These are phyloP conservation scores for Barbarea vulgaris DNA, from an alignment of 345 rosid genomes.

Conservation along the genomic window DNA sequence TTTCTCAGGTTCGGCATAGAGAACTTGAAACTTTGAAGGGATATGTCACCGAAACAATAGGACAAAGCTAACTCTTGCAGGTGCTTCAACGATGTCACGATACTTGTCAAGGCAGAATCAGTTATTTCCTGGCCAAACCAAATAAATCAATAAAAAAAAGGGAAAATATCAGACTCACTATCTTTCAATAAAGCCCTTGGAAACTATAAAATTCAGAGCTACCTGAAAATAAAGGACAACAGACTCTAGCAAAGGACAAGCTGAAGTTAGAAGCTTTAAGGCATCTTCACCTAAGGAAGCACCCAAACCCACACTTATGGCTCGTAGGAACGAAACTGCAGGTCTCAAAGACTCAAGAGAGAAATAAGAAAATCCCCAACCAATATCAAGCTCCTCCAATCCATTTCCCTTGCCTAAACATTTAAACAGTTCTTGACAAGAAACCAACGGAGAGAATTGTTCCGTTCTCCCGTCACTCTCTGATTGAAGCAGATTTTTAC, in stretches of 20 bases:
- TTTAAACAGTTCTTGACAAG: constrained; percentile 41
- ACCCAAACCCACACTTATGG: constrained; percentile 70
- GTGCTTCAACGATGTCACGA: constrained; percentile 49
- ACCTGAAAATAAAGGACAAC: constrained; percentile 77
- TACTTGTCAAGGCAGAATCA: constrained; percentile 51
- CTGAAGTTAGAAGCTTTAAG: constrained; percentile 49
- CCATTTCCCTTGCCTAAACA: constrained; percentile 50
- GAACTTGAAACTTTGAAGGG: constrained; percentile 54
- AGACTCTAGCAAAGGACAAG: constrained; percentile 69
- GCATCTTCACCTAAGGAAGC: constrained; percentile 67
- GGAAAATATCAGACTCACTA: not conserved
- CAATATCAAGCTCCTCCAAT: constrained; percentile 63
- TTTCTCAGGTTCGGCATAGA: constrained; percentile 53
- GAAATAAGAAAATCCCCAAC: constrained; percentile 72
- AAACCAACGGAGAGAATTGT: constrained; percentile 31
- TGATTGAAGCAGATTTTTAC: constrained; percentile 55
- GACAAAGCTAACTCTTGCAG: constrained; percentile 59
- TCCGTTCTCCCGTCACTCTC: constrained; percentile 32
- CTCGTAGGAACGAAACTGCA: constrained; percentile 51
- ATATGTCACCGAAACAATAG: constrained; percentile 79
- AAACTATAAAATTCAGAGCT: constrained; percentile 26
- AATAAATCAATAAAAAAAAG: not conserved
- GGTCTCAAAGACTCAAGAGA: constrained; percentile 61
- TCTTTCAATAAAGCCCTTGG: not conserved
- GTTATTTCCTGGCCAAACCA: constrained; percentile 58